These are phyloP conservation scores for Dorcoceras hygrometricum DNA, from an alignment of 257 asterid species.

Conservation along the genomic window DNA sequence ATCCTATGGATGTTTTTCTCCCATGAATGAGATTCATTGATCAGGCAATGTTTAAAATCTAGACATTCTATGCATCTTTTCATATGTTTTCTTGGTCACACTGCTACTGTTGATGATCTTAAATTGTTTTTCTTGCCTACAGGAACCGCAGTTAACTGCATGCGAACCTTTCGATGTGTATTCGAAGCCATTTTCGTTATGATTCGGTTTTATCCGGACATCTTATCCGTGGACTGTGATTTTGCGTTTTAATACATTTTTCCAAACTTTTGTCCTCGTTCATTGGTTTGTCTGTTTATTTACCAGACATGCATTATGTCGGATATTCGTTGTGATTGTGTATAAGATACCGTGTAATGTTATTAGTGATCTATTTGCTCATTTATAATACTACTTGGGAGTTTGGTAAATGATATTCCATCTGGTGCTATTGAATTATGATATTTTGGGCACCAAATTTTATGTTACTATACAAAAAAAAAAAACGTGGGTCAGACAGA, in stretches of 20 bases:
- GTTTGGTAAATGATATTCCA: too few relatives aligned
- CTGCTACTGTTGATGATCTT: background rate
- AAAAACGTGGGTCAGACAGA: too few relatives aligned
- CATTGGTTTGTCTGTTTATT: background rate
- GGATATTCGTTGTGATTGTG: background rate
- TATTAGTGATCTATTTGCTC: background rate
- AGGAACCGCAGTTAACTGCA: conserved; percentile 95
- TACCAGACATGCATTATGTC: conserved; percentile 5
- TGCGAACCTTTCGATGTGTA: conserved; percentile 75
- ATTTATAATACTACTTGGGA: too few relatives aligned
- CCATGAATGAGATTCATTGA: background rate
- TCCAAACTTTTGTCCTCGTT: background rate
- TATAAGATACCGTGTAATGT: background rate
- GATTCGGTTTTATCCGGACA: conserved; percentile 16
- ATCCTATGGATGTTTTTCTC: background rate
- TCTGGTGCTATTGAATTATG: too few relatives aligned
- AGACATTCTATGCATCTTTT: background rate
- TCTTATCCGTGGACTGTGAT: background rate
- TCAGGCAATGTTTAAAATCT: background rate
- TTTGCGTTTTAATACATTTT: background rate
- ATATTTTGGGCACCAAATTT: too few relatives aligned
- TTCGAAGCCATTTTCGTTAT: conserved; percentile 84
- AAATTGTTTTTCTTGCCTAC: conserved; percentile 28
- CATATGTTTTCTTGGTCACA: background rate
- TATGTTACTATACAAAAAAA: too few relatives aligned